Conservation (phyloP, 2,329 filamentous ascomycete genomes). For the Fusarium sp. region DNA sequence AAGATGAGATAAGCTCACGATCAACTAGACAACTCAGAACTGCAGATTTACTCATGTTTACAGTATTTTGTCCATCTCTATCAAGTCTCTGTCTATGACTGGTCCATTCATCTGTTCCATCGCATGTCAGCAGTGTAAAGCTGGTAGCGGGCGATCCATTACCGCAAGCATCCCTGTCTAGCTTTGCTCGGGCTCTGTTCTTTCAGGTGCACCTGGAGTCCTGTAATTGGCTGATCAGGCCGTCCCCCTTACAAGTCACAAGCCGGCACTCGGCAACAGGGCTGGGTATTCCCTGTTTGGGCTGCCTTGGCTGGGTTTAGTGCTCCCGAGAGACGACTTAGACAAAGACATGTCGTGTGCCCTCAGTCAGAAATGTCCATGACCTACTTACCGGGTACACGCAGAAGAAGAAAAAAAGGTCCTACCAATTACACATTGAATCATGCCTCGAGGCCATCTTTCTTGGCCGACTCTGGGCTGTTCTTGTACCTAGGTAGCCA, state of each 20-base stretch:
- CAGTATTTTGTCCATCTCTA: slow-evolving; percentile 11
- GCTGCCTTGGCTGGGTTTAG: slow-evolving; percentile 11
- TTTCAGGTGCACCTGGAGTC: slow-evolving; percentile 6
- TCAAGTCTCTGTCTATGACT: slow-evolving; percentile 20
- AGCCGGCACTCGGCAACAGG: slow-evolving; percentile 32
- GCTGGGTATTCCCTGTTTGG: slow-evolving; percentile 24
- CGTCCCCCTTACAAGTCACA: neutral
- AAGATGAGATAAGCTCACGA: slow-evolving; percentile 7
- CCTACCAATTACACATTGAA: slow-evolving; percentile 7
- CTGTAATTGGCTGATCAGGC: slow-evolving; percentile 12
- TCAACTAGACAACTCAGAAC: neutral
- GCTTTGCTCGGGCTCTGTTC: slow-evolving; percentile 11
- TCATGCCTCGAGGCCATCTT: slow-evolving; percentile 2
- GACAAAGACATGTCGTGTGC: slow-evolving; percentile 35
- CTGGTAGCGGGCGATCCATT: slow-evolving; percentile 28
- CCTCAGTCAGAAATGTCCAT: slow-evolving; percentile 11
- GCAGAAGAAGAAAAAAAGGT: slow-evolving; percentile 3
- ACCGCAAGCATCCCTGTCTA: slow-evolving; percentile 20
- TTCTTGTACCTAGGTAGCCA: slow-evolving; percentile 7
- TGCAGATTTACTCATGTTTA: neutral
- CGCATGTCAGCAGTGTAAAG: slow-evolving; percentile 27
- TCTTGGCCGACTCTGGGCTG: slow-evolving; percentile 5
- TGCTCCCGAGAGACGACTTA: slow-evolving; percentile 21
- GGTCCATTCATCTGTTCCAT: slow-evolving; percentile 17
- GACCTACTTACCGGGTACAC: slow-evolving; percentile 14